Percentiles rank a stretch among this genome's conserved stretches.
phyloP scores from a whole-genome alignment of 2,329 filamentous ascomycete genomes.

The Daldinia sp. region DNA sequence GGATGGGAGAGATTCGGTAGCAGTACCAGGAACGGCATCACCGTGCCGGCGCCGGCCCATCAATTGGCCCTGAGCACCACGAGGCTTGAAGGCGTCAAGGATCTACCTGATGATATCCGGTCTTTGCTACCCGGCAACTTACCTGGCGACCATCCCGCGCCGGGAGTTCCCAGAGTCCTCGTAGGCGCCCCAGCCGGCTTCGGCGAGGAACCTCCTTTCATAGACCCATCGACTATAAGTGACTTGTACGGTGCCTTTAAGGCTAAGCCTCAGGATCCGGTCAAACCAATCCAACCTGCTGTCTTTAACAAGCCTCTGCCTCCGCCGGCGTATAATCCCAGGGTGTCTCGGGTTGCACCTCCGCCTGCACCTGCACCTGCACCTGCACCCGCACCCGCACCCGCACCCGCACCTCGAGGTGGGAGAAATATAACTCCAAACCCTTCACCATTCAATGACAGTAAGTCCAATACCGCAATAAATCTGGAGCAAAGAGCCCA shows the following conservation, averaged over 20 bases:
- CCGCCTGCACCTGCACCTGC: no score
- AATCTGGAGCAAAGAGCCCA: not conserved
- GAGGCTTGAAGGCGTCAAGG: conserved; percentile 5
- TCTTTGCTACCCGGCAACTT: conserved; percentile 29
- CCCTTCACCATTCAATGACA: no score
- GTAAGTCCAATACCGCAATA: not conserved
- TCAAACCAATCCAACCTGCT: not conserved
- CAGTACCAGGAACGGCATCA: conserved; percentile 19
- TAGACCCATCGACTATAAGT: no score
- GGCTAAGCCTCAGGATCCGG: not conserved
- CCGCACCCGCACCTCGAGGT: no score
- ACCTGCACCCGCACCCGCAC: not conserved
- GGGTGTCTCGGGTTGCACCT: not conserved
- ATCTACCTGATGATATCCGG: conserved; percentile 28
- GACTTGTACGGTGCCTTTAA: no score
- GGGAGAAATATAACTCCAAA: no score
- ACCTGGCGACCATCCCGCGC: conserved; percentile 33
- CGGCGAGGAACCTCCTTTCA: not conserved
- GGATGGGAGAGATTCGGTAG: not conserved
- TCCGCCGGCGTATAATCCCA: not conserved
- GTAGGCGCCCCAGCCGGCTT: conserved; percentile 28
- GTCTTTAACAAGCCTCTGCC: no score
- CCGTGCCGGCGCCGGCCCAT: conserved; percentile 3
- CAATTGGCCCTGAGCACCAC: conserved; percentile 22
- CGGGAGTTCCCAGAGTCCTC: conserved; percentile 29